phyloP scores from a whole-genome alignment of 192 early-diverging fungal species.

The Gaertneriomyces semiglobifer region DNA sequence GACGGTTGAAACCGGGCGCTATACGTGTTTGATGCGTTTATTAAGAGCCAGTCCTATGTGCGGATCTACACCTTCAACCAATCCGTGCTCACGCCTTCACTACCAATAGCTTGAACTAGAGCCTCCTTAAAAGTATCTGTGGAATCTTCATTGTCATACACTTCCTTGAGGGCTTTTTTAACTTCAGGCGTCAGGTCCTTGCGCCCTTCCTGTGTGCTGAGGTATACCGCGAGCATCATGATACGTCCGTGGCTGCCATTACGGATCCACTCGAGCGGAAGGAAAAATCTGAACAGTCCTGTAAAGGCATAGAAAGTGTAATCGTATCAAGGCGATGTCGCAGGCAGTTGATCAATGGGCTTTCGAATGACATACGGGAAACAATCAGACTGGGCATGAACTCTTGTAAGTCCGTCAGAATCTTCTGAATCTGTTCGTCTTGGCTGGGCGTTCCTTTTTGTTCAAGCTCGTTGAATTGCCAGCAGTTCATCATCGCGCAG shows the following conservation, averaged over 20 bases:
- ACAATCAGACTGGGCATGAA: neutral
- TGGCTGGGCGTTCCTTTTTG: neutral
- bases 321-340: neutral
- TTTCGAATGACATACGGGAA: neutral
- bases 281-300: conserved; percentile 2
- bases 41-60: neutral
- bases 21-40: too few relatives aligned
- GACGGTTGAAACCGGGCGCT: too few relatives aligned
- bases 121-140: neutral
- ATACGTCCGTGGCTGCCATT: neutral
- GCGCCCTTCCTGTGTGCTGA: neutral
- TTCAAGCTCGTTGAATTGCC: too few relatives aligned
- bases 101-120: neutral
- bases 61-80: neutral
- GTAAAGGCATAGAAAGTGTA: neutral
- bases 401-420: neutral
- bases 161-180: neutral
- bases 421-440: conserved; percentile 3
- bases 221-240: neutral
- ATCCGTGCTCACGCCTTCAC: neutral
- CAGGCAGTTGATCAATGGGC: neutral
- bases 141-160: neutral
- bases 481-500: neutral
- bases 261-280: conserved; percentile 1
- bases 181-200: conserved; percentile 1